These are phyloP conservation scores for Paxillus rubicundulus DNA, from an alignment of 768 basidiomycete species.

Conservation along the genomic window DNA sequence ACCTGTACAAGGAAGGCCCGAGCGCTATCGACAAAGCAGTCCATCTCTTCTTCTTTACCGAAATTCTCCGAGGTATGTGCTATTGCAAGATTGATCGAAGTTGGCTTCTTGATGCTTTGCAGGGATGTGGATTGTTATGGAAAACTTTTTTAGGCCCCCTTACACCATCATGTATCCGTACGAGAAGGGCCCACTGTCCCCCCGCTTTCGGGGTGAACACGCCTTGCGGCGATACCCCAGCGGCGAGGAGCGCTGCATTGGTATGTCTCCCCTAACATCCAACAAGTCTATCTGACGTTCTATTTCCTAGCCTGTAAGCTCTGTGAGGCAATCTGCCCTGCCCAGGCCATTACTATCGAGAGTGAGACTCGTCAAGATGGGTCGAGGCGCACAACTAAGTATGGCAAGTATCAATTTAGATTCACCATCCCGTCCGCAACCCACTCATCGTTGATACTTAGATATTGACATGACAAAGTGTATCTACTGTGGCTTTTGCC, in stretches of 20 bases:
- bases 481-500: conserved; percentile 99
- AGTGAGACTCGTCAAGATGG: conserved; percentile 95
- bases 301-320: conserved; percentile 83
- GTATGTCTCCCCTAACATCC: conserved; percentile 44
- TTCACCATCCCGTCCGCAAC: not conserved
- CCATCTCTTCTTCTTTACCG: conserved; percentile 97
- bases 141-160: conserved; percentile 90
- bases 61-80: conserved; percentile 85
- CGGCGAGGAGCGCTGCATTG: conserved; percentile 98
- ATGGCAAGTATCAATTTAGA: conserved; percentile 53
- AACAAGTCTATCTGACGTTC: conserved; percentile 6
- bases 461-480: conserved; percentile 99
- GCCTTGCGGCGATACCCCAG: conserved; percentile 94
- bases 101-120: conserved; percentile 11
- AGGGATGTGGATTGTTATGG: conserved; percentile 98
- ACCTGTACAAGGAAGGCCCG: conserved; percentile 76
- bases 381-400: conserved; percentile 95
- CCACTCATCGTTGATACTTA: conserved; percentile 27
- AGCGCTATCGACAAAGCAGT: conserved; percentile 95
- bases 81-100: not conserved
- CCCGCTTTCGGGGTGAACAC: conserved; percentile 98
- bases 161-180: conserved; percentile 99
- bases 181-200: conserved; percentile 96
- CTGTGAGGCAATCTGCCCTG: conserved; percentile 98
- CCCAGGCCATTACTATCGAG: conserved; percentile 99